Evolutionary conservation across 345 rosid species (phyloP).

Genomic region (Draba incana): DNA sequence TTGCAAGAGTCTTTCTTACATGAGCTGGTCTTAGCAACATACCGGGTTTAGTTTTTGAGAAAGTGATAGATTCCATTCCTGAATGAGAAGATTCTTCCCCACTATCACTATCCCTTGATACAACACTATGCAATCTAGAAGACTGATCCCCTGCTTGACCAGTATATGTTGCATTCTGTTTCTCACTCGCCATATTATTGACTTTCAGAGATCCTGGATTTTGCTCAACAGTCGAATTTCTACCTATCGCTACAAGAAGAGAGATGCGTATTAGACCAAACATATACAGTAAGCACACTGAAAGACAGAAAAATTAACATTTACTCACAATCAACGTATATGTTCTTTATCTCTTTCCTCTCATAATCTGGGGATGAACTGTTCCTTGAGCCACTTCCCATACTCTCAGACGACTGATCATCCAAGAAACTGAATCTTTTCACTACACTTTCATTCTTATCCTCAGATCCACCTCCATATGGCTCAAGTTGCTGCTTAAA

Average conservation of each 20-base stretch:
- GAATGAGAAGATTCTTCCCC: constrained; percentile 57
- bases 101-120: constrained; percentile 47
- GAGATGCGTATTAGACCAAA: constrained; percentile 35
- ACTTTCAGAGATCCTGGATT: constrained; percentile 49
- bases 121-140: constrained; percentile 44
- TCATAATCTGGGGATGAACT: constrained; percentile 69
- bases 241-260: constrained; percentile 57
- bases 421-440: constrained; percentile 49
- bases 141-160: constrained; percentile 52
- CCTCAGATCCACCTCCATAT: constrained; percentile 54
- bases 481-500: constrained; percentile 70
- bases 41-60: constrained; percentile 83
- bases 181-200: constrained; percentile 36
- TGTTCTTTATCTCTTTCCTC: constrained; percentile 83
- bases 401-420: constrained; percentile 52
- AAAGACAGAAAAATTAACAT: background rate
- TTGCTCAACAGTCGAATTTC: constrained; percentile 53
- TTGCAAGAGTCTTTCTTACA: constrained; percentile 56
- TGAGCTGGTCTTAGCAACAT: constrained; percentile 90
- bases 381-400: constrained; percentile 48
- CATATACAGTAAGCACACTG: constrained; percentile 15
- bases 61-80: constrained; percentile 61
- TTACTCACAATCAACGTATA: constrained; percentile 91
- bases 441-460: constrained; percentile 48
- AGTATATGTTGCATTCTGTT: constrained; percentile 43